Evolutionary conservation across 2,329 filamentous ascomycete species (phyloP).

Genomic region (Dactylellina haptotyla): DNA sequence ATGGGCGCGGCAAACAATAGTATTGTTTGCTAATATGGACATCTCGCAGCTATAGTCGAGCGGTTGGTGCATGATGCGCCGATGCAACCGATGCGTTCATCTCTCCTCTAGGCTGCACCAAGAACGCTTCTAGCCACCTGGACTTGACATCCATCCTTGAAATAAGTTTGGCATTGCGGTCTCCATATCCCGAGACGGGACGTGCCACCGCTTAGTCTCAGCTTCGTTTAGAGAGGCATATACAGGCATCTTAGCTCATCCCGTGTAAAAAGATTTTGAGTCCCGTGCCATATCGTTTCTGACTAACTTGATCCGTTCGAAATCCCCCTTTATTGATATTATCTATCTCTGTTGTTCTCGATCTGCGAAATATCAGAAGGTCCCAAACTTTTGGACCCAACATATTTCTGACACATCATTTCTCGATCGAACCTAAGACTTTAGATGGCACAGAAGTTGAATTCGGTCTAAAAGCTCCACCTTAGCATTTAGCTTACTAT

Average conservation of each 20-base stretch:
- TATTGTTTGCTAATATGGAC: conserved; percentile 47
- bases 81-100: too few relatives aligned
- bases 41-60: too few relatives aligned
- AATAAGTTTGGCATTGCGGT: too few relatives aligned
- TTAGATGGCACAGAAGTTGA: not conserved
- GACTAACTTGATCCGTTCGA: not conserved
- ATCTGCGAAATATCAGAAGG: not conserved
- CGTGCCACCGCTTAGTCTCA: not conserved
- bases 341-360: too few relatives aligned
- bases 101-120: too few relatives aligned
- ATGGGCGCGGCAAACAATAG: conserved; percentile 46
- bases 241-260: too few relatives aligned
- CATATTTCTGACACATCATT: not conserved
- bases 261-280: not conserved
- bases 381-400: not conserved
- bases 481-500: not conserved
- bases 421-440: not conserved
- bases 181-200: not conserved
- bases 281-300: not conserved
- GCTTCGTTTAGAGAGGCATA: not conserved
- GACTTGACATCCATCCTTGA: too few relatives aligned
- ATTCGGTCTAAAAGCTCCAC: not conserved
- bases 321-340: not conserved
- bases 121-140: too few relatives aligned
- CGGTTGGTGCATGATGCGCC: too few relatives aligned